These are phyloP conservation scores for Radiomyces spectabilis DNA, from an alignment of 192 early-diverging fungal species.

Conservation along the genomic window DNA sequence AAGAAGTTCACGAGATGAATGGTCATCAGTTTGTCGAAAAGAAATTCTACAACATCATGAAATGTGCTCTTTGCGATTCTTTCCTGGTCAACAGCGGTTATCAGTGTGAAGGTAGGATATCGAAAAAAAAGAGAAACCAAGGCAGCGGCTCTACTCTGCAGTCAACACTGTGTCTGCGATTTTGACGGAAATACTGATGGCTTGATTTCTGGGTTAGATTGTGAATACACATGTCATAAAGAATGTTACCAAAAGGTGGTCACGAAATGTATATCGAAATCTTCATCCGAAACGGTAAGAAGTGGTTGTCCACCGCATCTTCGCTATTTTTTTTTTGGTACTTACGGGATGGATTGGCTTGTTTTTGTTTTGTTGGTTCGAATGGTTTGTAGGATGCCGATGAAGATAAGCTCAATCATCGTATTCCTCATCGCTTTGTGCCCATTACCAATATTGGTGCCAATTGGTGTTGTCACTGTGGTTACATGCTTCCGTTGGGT, in stretches of 20 bases:
- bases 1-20: constrained; percentile 75
- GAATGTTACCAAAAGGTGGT: constrained; percentile 79
- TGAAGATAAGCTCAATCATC: constrained; percentile 71
- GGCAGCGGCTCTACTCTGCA: no score
- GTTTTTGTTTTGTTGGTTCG: no score
- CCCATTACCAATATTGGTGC: constrained; percentile 69
- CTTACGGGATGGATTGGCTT: not conserved
- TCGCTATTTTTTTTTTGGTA: not conserved
- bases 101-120: constrained; percentile 75
- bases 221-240: constrained; percentile 90
- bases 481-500: constrained; percentile 86
- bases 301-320: not conserved
- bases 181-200: no score
- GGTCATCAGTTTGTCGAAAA: constrained; percentile 91
- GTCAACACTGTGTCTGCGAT: no score
- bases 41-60: constrained; percentile 95
- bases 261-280: constrained; percentile 78
- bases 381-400: constrained; percentile 51
- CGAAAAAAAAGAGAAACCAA: no score
- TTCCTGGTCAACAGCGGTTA: constrained; percentile 88
- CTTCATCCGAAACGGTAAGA: constrained; percentile 48
- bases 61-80: constrained; percentile 93
- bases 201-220: constrained; percentile 56
- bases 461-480: constrained; percentile 97
- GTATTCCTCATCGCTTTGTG: constrained; percentile 95